These are phyloP conservation scores for Nicotiana undulata DNA, from an alignment of 257 asterid species.

Conservation along the genomic window DNA sequence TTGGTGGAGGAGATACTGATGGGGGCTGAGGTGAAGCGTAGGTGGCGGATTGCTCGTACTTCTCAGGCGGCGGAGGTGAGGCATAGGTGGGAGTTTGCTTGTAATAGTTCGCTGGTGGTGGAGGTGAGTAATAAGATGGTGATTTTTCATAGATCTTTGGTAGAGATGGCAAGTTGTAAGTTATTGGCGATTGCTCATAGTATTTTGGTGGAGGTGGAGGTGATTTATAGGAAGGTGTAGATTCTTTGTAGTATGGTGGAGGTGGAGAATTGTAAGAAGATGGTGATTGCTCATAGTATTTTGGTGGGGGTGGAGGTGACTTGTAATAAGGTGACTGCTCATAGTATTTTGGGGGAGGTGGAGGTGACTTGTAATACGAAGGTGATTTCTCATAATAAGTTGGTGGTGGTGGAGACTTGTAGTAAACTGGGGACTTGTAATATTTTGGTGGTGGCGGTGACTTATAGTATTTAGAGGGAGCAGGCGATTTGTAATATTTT, in stretches of 20 bases:
- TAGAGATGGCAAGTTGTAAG: too few species aligned
- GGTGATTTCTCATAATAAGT: neutral
- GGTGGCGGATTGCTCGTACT: too few species aligned
- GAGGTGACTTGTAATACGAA: neutral
- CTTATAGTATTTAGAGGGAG: neutral
- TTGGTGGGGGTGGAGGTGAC: neutral
- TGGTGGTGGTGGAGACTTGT: neutral
- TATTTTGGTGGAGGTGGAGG: too few species aligned
- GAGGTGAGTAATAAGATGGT: too few species aligned
- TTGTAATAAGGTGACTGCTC: neutral
- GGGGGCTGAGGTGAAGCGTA: neutral
- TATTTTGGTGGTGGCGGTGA: neutral
- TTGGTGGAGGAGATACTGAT: neutral
- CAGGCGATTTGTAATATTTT: neutral
- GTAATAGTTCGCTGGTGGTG: too few species aligned
- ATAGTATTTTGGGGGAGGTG: neutral
- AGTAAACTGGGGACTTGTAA: neutral
- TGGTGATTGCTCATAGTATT: neutral
- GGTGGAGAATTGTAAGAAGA: too few species aligned
- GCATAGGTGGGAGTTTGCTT: too few species aligned
- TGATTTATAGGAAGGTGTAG: too few species aligned
- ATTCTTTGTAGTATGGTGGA: too few species aligned
- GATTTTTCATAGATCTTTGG: too few species aligned
- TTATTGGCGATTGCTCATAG: too few species aligned
- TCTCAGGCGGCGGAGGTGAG: too few species aligned